A percentile compares a stretch with the other conserved stretches of the same genome.
Conservation (phyloP, 2,329 filamentous ascomycete species). For the Fusarium buxicola region DNA sequence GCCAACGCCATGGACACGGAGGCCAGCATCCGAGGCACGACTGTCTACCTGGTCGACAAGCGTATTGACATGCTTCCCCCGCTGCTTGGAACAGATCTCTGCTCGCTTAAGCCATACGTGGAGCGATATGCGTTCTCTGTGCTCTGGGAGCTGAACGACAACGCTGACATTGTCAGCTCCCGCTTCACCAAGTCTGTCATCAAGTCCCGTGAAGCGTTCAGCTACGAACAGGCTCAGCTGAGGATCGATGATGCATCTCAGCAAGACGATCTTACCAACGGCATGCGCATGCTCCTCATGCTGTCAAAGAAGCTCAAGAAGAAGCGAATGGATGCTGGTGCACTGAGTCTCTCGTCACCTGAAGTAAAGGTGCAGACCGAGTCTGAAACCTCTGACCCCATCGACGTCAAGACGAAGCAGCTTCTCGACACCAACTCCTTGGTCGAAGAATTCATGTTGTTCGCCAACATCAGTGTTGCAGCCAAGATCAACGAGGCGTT, state of each 20-base stretch:
- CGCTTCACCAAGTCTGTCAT: constrained; percentile 98
- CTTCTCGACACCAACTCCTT: constrained; percentile 96
- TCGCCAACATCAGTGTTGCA: constrained; percentile 96
- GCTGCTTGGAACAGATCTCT: constrained; percentile 94
- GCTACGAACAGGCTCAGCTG: constrained; percentile 95
- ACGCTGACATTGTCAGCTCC: constrained; percentile 86
- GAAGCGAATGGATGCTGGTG: constrained; percentile 96
- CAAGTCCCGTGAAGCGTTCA: constrained; percentile 94
- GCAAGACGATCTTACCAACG: constrained; percentile 87
- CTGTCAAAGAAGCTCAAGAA: constrained; percentile 94
- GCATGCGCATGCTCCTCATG: constrained; percentile 87
- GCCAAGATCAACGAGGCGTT: constrained; percentile 91
- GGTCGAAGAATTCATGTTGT: constrained; percentile 99
- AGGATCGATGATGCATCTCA: constrained; percentile 91
- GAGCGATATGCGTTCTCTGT: constrained; percentile 90
- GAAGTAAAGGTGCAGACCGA: constrained; percentile 97
- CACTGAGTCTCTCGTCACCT: constrained; percentile 94
- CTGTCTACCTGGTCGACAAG: constrained; percentile 98
- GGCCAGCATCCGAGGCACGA: constrained; percentile 92
- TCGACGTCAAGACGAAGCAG: constrained; percentile 96
- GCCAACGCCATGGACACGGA: constrained; percentile 98
- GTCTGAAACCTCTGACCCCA: constrained; percentile 93
- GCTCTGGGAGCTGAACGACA: constrained; percentile 86
- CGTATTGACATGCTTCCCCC: constrained; percentile 99
- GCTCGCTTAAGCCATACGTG: constrained; percentile 97